A percentile compares a stretch with the other conserved stretches of the same genome.
Evolutionary conservation across 1,139 yeast species (phyloP).

Genomic region (Suhomyces bolitotheri): DNA sequence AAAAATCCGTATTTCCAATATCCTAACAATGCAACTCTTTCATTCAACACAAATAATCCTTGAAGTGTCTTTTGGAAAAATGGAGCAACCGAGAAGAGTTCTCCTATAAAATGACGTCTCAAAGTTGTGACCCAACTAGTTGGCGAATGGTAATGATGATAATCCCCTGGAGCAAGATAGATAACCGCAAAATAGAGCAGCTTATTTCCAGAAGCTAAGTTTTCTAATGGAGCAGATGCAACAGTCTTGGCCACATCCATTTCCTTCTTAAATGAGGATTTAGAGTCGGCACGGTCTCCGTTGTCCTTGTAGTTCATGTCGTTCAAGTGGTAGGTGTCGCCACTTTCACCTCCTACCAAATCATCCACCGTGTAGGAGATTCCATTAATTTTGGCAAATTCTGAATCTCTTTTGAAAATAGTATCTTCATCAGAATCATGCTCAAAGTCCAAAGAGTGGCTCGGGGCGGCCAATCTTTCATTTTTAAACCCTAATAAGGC

Average conservation of each 20-base stretch:
- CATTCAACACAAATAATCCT: constrained; percentile 88
- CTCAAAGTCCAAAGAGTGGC: constrained; percentile 53
- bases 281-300: constrained; percentile 51
- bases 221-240: constrained; percentile 38
- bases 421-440: constrained; percentile 44
- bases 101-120: constrained; percentile 95
- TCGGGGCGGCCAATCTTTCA: constrained; percentile 59
- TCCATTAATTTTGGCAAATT: constrained; percentile 78
- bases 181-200: constrained; percentile 86
- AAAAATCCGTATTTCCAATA: constrained; percentile 97
- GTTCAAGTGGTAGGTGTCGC: constrained; percentile 38
- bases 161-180: constrained; percentile 97
- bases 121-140: constrained; percentile 92
- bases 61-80: constrained; percentile 86
- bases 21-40: constrained; percentile 92
- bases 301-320: constrained; percentile 55
- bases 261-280: constrained; percentile 38
- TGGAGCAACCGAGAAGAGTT: constrained; percentile 94
- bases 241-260: constrained; percentile 45
- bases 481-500: constrained; percentile 75
- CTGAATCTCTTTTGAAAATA: constrained; percentile 57
- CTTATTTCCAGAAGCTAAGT: constrained; percentile 41
- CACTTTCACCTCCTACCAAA: constrained; percentile 54
- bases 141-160: constrained; percentile 96
- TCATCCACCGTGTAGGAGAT: constrained; percentile 73